phyloP scores from a whole-genome alignment of 176 grass and related monocot genomes.

The Alloteropsis semialata region DNA sequence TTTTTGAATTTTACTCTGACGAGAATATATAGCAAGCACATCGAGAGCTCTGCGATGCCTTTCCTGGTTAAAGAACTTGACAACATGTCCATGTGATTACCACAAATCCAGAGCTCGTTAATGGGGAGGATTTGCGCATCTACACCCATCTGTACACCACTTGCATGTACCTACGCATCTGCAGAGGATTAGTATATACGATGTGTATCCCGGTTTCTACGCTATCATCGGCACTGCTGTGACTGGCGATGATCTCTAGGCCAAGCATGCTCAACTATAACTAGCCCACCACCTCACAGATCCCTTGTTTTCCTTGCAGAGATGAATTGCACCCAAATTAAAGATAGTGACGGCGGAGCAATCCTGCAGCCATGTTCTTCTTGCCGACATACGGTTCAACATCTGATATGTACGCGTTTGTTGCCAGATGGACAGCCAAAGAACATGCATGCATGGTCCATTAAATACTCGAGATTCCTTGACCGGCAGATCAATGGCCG shows the following conservation, averaged over 20 bases:
- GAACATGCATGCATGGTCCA: background rate
- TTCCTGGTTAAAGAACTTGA: background rate
- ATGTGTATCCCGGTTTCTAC: background rate
- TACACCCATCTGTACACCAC: background rate
- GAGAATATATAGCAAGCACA: too few relatives aligned
- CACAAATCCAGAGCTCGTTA: background rate
- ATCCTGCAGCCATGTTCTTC: conserved; percentile 7
- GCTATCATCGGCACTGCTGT: too few relatives aligned
- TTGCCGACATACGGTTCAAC: background rate
- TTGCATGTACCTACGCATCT: background rate
- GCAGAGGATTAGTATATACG: background rate
- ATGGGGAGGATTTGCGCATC: background rate
- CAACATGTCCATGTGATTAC: background rate
- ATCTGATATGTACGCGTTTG: background rate
- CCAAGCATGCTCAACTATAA: too few relatives aligned
- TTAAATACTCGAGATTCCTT: background rate
- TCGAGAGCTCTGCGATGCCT: too few relatives aligned
- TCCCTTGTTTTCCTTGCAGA: too few relatives aligned
- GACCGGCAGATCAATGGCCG: background rate
- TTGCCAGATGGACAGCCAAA: background rate
- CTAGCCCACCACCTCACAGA: too few relatives aligned
- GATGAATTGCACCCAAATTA: too few relatives aligned
- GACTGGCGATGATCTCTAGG: too few relatives aligned
- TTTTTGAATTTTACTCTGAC: too few relatives aligned
- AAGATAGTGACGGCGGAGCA: conserved; percentile 5